These are phyloP conservation scores for Monilinia polystroma DNA, from an alignment of 2,329 filamentous ascomycete genomes.

Conservation along the genomic window DNA sequence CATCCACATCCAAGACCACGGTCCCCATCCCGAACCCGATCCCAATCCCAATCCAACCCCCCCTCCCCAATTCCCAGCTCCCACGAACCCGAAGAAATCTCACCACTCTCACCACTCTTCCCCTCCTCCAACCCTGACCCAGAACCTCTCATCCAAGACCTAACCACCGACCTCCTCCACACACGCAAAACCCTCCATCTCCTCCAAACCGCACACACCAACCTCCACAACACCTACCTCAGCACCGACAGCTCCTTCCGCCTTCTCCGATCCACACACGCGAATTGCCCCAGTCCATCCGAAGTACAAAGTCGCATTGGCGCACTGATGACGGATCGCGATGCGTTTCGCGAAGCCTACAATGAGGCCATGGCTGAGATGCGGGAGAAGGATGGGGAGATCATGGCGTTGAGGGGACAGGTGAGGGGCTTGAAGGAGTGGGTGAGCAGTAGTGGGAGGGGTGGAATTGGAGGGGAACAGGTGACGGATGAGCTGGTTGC, in stretches of 20 bases:
- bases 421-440: conserved; percentile 68
- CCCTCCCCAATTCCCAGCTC: neutral
- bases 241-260: conserved; percentile 54
- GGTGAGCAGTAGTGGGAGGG: conserved; percentile 65
- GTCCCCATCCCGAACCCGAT: neutral
- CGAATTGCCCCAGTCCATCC: conserved; percentile 48
- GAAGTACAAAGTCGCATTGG: conserved; percentile 37
- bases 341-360: conserved; percentile 49
- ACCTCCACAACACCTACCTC: conserved; percentile 53
- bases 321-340: conserved; percentile 37
- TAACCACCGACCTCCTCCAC: conserved; percentile 17
- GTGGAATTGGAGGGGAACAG: conserved; percentile 50
- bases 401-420: conserved; percentile 55
- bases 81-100: neutral
- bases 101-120: neutral
- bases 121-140: neutral
- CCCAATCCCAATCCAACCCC: neutral
- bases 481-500: conserved; percentile 65
- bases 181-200: conserved; percentile 44
- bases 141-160: neutral
- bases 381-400: conserved; percentile 55
- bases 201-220: conserved; percentile 57
- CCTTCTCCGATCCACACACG: conserved; percentile 49
- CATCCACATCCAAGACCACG: neutral
- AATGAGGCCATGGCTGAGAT: conserved; percentile 50